Conservation (phyloP, 345 rosid genomes). For the Acer negundo region DNA sequence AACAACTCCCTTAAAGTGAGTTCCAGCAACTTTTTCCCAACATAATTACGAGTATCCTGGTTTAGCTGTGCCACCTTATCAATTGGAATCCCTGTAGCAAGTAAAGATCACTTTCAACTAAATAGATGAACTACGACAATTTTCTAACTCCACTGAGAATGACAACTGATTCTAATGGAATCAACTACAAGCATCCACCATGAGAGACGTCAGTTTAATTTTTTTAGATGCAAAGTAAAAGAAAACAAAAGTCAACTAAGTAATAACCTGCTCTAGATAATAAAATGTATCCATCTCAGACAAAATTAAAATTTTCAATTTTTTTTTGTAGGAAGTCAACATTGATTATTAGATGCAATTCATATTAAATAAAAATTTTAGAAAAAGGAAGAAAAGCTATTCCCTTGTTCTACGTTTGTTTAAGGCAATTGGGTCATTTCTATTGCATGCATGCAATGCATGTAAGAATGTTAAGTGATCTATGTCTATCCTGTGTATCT, state of each 20-base stretch:
- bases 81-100: slow-evolving; percentile 69
- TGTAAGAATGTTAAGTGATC: neutral
- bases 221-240: neutral
- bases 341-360: slow-evolving; percentile 1
- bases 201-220: neutral
- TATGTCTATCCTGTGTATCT: slow-evolving; percentile 4
- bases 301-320: neutral
- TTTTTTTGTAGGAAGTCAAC: neutral
- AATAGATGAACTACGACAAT: neutral
- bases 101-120: slow-evolving; percentile 20
- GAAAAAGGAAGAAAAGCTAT: neutral
- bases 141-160: neutral
- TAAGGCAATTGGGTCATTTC: neutral
- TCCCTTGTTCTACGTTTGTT: neutral
- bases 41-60: slow-evolving; percentile 79
- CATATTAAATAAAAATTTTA: neutral
- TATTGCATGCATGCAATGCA: neutral
- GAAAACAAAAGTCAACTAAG: neutral
- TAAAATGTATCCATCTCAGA: neutral
- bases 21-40: slow-evolving; percentile 81
- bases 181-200: neutral
- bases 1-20: slow-evolving; percentile 86
- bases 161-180: neutral
- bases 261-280: neutral
- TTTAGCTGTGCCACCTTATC: slow-evolving; percentile 82